Base-by-base conservation (phyloP, 371 early-diverging fungal species). In the Nematocida ironsii region DNA sequence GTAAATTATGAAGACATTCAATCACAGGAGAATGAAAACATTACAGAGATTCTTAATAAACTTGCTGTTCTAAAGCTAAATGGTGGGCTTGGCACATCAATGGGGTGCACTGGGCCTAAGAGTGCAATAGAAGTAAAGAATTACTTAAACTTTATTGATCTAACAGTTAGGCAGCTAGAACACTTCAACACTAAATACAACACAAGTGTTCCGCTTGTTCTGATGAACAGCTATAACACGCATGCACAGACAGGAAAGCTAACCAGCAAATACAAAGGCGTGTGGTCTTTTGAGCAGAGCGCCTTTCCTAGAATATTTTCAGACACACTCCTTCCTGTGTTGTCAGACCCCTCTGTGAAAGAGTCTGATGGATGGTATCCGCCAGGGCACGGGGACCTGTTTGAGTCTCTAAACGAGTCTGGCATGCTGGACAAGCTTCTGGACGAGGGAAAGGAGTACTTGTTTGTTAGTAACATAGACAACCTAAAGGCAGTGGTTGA, bases 181-280 rank as follows among this genome's bases (percentile, higher is more conserved):
- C 91, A 94, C 85, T 87, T 97, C 74, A 95, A 96, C 90, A 90
- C 90, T 82, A 89, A 90, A 67, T 90, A 93, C 88, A 90, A 91
- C 61, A 92, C 92, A 83, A 90, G 91, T 72, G 95, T 98, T 42
- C 97, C 99, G 9, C 91, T 97, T 62, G 93, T 98, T 72, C 90
- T 97, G 71, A 98, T 98, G 99, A 98, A 98, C 90, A 94, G 95
- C 42, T 98, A 97, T 90, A 98, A 98, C 87, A 98, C 99, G 0
- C 93, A 96, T 84, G 92, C 92, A 33, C 94, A 95, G 85, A 98
- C 99, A 39, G 89, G 91, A 85, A 92, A 94, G 84, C 93, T 97
- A 80, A 92, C 96, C 76, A 94, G 93, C 88, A 95, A 95, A 89
- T 96, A 97, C 89, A 90, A 90, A 64, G 89, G 90, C 55, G 93